Evolutionary conservation across 306 rosid species (phyloP).

Genomic region (Castanopsis chinensis): DNA sequence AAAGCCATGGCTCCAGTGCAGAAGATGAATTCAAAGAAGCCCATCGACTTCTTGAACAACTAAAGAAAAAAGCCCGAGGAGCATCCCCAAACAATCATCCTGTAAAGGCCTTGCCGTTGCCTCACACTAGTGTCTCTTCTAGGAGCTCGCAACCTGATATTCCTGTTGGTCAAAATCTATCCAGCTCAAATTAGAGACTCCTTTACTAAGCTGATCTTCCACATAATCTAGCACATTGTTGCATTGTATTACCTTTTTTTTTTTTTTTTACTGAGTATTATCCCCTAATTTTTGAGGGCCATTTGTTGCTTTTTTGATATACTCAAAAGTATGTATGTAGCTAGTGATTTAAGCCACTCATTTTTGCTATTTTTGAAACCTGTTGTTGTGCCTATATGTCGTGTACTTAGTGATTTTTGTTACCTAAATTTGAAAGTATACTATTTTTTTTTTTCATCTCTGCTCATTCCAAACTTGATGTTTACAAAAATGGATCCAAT

Average conservation of each 20-base stretch:
- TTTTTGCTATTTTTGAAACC: too few relatives aligned
- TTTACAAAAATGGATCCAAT: too few relatives aligned
- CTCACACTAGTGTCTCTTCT: constrained; percentile 38
- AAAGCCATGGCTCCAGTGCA: constrained; percentile 80
- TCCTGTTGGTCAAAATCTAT: constrained; percentile 17
- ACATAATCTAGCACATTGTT: constrained; percentile 10
- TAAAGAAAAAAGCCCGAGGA: constrained; percentile 58
- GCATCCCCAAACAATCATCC: constrained; percentile 39
- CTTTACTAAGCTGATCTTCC: constrained; percentile 9
- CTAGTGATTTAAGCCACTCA: constrained; percentile 5
- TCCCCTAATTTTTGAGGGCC: background rate
- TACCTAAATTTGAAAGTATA: too few relatives aligned
- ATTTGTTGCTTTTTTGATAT: constrained; percentile 16
- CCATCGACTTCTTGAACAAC: constrained; percentile 50
- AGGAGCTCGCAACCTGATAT: constrained; percentile 27
- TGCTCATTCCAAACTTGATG: too few relatives aligned
- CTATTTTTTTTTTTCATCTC: too few relatives aligned
- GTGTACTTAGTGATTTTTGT: too few relatives aligned
- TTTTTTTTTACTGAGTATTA: background rate
- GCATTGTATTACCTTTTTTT: background rate
- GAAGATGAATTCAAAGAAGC: constrained; percentile 76
- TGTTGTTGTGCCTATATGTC: too few relatives aligned
- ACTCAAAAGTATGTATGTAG: constrained; percentile 12
- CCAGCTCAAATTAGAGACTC: constrained; percentile 13
- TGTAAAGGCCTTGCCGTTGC: constrained; percentile 61